phyloP scores from a whole-genome alignment of 208 protist genomes.

The Trypanosoma theileri region DNA sequence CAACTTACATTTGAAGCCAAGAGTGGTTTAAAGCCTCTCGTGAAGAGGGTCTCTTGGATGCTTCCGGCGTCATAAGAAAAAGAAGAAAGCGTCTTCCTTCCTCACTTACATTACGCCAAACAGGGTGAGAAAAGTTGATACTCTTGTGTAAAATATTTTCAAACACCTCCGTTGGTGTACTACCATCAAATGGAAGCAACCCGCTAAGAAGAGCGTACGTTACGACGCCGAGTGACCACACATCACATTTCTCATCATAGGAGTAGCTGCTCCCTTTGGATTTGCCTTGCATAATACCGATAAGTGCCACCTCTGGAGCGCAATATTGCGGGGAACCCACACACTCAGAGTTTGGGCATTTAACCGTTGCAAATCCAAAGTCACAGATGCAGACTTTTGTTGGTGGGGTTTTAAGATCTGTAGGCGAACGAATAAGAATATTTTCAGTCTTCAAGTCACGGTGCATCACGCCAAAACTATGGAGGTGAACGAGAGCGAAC shows the following conservation, averaged over 20 bases:
- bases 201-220: constrained; percentile 83
- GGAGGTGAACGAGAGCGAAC: constrained; percentile 90
- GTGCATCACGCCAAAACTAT: constrained; percentile 98
- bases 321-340: constrained; percentile 85
- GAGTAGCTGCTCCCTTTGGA: constrained; percentile 15
- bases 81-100: constrained; percentile 59
- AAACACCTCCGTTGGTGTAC: constrained; percentile 66
- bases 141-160: constrained; percentile 43
- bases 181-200: constrained; percentile 76
- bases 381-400: constrained; percentile 94
- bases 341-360: constrained; percentile 48
- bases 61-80: constrained; percentile 52
- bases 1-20: constrained; percentile 41
- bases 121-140: constrained; percentile 69
- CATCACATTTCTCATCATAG: constrained; percentile 90
- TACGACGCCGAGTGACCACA: constrained; percentile 90
- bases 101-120: constrained; percentile 34
- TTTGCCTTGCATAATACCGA: constrained; percentile 50
- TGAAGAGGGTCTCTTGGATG: constrained; percentile 57
- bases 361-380: constrained; percentile 94
- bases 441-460: constrained; percentile 99
- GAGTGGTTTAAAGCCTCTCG: constrained; percentile 58
- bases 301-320: constrained; percentile 79
- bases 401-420: constrained; percentile 36
- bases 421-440: constrained; percentile 95